Conservation (phyloP, 108 stramenopile genomes). For the Aurantiochytrium sp. region DNA sequence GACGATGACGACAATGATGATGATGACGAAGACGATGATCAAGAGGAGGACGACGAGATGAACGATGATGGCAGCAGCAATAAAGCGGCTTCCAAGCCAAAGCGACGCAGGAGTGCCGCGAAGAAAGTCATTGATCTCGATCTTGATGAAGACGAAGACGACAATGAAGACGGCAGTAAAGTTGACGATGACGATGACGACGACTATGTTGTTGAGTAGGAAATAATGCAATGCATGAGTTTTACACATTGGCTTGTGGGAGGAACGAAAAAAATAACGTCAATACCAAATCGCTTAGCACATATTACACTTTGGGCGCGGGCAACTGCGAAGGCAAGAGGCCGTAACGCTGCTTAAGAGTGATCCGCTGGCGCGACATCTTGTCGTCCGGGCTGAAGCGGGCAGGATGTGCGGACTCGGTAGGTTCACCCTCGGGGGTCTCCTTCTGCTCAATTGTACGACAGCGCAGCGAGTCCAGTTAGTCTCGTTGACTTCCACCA, state of each 20-base stretch:
- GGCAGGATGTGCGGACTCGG: slow-evolving; percentile 79
- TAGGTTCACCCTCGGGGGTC: slow-evolving; percentile 68
- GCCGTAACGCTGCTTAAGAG: slow-evolving; percentile 91
- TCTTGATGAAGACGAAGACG: background rate
- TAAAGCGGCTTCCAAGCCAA: too few relatives aligned
- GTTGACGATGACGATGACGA: background rate
- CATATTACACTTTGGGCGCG: slow-evolving; percentile 26
- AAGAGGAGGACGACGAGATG: background rate
- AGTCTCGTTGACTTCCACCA: too few relatives aligned
- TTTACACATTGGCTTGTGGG: background rate
- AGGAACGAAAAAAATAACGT: too few relatives aligned
- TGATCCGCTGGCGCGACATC: slow-evolving; percentile 86
- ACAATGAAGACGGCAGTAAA: background rate
- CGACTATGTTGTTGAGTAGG: background rate
- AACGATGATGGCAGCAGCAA: background rate
- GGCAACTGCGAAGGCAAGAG: slow-evolving; percentile 82
- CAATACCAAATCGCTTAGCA: background rate
- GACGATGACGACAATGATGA: background rate
- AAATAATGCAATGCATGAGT: background rate
- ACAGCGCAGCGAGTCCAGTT: too few relatives aligned
- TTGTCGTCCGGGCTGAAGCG: slow-evolving; percentile 99
- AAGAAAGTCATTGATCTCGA: too few relatives aligned
- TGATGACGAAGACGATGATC: background rate
- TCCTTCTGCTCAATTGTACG: slow-evolving; percentile 58
- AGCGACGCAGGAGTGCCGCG: too few relatives aligned